Evolutionary conservation across 2,329 filamentous ascomycete species (phyloP).

Genomic region (Fusarium subglutinans): DNA sequence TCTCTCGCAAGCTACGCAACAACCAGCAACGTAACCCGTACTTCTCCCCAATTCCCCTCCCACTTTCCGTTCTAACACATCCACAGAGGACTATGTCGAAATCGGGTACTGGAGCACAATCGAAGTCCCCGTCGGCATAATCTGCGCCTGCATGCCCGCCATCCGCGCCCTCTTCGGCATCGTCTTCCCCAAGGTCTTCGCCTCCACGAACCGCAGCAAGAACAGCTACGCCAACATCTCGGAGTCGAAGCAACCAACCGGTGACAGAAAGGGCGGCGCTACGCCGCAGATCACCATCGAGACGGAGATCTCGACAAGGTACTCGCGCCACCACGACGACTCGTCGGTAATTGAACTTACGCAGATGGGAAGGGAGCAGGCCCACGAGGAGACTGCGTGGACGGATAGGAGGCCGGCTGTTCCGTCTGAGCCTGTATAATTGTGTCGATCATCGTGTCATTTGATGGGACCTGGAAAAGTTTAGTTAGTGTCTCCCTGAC

Average conservation of each 20-base stretch:
- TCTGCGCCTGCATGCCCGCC: conserved; percentile 45
- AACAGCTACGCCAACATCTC: conserved; percentile 28
- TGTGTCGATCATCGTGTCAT: not conserved
- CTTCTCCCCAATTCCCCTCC: accelerated
- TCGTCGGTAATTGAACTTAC: conserved; percentile 10
- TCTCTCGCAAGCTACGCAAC: conserved; percentile 20
- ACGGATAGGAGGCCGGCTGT: not conserved
- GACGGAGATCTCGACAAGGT: not conserved
- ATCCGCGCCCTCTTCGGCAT: conserved; percentile 30
- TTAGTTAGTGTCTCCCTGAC: not conserved
- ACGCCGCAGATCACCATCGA: not conserved
- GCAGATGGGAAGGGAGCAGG: not conserved
- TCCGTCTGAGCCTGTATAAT: conserved; percentile 3
- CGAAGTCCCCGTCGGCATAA: conserved; percentile 44
- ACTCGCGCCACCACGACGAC: not conserved
- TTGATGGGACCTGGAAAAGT: not conserved
- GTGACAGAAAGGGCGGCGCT: not conserved
- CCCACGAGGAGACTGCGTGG: not conserved
- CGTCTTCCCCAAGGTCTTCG: conserved; percentile 30
- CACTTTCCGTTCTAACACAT: not conserved
- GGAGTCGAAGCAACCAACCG: not conserved
- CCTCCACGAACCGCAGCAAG: conserved; percentile 11
- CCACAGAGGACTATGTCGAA: conserved; percentile 38
- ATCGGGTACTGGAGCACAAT: conserved; percentile 43
- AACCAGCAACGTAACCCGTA: conserved; percentile 17